A percentile compares a stretch with the other conserved stretches of the same genome.
These are phyloP conservation scores for Pestalotiopsis sp. DNA, from an alignment of 2,329 filamentous ascomycete genomes.

Conservation along the genomic window DNA sequence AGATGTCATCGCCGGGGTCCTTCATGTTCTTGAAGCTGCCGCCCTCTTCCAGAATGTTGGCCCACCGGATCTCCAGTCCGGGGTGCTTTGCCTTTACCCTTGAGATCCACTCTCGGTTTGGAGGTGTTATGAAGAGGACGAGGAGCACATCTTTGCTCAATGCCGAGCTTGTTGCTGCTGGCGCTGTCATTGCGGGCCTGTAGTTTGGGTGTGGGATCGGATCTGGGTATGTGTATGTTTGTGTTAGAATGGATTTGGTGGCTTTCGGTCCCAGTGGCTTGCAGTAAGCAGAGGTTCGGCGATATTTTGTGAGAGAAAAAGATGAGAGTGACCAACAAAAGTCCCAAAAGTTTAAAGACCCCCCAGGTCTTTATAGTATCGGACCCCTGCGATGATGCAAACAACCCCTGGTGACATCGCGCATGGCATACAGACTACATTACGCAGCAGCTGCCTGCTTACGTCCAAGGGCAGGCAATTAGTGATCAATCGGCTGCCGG, in stretches of 20 bases:
- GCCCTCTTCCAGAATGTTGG: slow-evolving; percentile 19
- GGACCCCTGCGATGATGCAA: neutral
- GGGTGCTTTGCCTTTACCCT: slow-evolving; percentile 36
- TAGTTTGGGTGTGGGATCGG: neutral
- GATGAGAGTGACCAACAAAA: neutral
- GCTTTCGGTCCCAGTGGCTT: neutral
- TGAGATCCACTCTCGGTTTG: slow-evolving; percentile 37
- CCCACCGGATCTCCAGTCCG: slow-evolving; percentile 40
- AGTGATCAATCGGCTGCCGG: no score
- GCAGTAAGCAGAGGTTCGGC: neutral
- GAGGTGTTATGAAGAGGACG: slow-evolving; percentile 34
- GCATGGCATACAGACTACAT: no score
- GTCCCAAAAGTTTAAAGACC: neutral
- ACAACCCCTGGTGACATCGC: no score
- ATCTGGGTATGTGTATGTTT: neutral
- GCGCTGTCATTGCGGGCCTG: neutral
- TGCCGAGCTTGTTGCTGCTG: neutral
- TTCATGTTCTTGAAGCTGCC: slow-evolving; percentile 19
- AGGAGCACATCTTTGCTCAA: slow-evolving; percentile 41
- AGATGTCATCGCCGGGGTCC: slow-evolving; percentile 26
- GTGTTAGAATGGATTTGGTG: neutral
- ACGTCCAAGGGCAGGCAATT: no score
- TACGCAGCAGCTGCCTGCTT: no score
- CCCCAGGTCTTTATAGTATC: neutral
- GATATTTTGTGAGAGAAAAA: neutral